phyloP scores from a whole-genome alignment of 768 basidiomycete genomes.

The Suillus brevipes region DNA sequence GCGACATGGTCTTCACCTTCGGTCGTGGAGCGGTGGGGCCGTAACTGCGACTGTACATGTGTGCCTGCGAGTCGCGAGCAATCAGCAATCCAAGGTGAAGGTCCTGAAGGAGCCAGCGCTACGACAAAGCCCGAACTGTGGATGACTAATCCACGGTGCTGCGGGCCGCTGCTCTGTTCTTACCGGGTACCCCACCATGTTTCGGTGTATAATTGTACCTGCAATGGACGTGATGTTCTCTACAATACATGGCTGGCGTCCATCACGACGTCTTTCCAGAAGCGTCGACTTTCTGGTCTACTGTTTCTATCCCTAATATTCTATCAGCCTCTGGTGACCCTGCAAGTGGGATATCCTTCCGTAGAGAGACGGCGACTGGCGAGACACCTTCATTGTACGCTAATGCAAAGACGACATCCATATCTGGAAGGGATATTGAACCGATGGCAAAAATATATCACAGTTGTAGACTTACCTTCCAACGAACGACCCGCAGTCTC shows the following conservation, averaged over 20 bases:
- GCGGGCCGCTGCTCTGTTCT: too few species aligned
- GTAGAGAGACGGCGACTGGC: constrained; percentile 45
- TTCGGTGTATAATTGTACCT: background rate
- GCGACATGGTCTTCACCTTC: too few species aligned
- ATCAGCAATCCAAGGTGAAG: too few species aligned
- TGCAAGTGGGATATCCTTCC: constrained; percentile 45
- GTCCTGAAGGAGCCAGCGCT: too few species aligned
- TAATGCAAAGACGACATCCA: constrained; percentile 49
- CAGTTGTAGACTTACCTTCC: constrained; percentile 39
- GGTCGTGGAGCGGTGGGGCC: too few species aligned
- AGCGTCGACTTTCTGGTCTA: background rate
- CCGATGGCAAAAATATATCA: background rate
- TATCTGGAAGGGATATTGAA: constrained; percentile 13
- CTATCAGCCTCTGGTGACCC: constrained; percentile 44
- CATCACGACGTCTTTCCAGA: background rate
- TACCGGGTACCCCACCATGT: too few species aligned
- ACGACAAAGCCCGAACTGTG: too few species aligned
- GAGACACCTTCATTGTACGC: constrained; percentile 48
- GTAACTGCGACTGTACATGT: too few species aligned
- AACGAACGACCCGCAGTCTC: constrained; percentile 61
- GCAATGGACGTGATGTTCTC: background rate
- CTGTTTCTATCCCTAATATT: constrained; percentile 19
- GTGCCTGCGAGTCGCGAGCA: too few species aligned
- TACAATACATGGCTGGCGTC: background rate
- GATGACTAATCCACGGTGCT: too few species aligned